Evolutionary conservation across 2,329 filamentous ascomycete species (phyloP).

Genomic region (Penicillium sp.): DNA sequence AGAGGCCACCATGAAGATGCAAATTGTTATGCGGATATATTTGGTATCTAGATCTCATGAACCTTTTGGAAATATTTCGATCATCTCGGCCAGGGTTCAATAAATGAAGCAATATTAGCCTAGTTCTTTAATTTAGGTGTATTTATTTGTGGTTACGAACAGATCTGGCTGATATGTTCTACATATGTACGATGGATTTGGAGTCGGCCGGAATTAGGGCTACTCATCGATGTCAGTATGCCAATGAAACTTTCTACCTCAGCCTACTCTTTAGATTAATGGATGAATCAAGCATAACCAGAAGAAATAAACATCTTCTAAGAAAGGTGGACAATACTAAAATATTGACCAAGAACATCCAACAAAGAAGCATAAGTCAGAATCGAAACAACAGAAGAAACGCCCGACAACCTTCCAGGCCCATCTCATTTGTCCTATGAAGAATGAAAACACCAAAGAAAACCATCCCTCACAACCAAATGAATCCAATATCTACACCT

Average conservation of each 20-base stretch:
- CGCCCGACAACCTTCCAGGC: background rate
- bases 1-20: no score
- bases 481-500: background rate
- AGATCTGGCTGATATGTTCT: background rate
- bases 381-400: background rate
- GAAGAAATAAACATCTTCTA: background rate
- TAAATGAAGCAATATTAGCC: background rate
- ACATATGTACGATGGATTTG: no score
- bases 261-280: background rate
- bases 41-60: constrained; percentile 5
- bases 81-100: constrained; percentile 12
- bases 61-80: background rate
- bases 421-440: background rate
- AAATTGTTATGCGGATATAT: background rate
- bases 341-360: background rate
- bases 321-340: background rate
- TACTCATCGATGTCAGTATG: background rate
- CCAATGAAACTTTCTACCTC: background rate
- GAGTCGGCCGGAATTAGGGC: background rate
- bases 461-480: background rate
- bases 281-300: background rate
- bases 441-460: background rate
- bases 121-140: background rate
- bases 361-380: background rate
- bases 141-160: background rate